A percentile compares a stretch with the other conserved stretches of the same genome.
Evolutionary conservation across 129 eudicot genomes (phyloP).

Genomic region (Tagetes erecta): DNA sequence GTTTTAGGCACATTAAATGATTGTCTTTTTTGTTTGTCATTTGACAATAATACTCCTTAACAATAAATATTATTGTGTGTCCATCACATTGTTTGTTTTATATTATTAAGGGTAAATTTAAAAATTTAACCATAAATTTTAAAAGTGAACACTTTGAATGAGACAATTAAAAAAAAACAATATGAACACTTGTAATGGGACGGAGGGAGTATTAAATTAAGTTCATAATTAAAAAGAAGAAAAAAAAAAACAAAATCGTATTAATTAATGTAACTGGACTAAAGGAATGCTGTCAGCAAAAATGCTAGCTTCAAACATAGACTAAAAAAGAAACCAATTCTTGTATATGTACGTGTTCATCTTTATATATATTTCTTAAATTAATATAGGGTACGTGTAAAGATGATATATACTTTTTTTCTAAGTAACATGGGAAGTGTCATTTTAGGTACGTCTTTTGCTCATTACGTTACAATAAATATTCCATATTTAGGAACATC

Average conservation of each 20-base stretch:
- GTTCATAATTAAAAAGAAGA: neutral
- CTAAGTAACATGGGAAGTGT: slow-evolving; percentile 35
- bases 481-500: slow-evolving; percentile 6
- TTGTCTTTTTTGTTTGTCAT: no score
- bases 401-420: slow-evolving; percentile 12
- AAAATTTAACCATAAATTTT: no score
- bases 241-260: no score
- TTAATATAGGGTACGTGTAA: slow-evolving; percentile 25
- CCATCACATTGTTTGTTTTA: no score
- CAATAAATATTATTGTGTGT: no score
- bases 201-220: neutral
- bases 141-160: no score
- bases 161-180: no score
- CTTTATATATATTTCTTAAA: neutral
- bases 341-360: slow-evolving; percentile 1
- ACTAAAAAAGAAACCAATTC: slow-evolving; percentile 5
- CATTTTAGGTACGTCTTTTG: slow-evolving; percentile 9
- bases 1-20: no score
- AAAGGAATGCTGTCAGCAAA: neutral
- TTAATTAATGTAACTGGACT: neutral
- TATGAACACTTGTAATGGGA: no score
- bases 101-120: no score
- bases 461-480: slow-evolving; percentile 10
- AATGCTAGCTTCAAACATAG: neutral
- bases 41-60: no score